These are phyloP conservation scores for Austroboletus novae-zelandiae DNA, from an alignment of 1,284 basidiomycete species.

Conservation along the genomic window DNA sequence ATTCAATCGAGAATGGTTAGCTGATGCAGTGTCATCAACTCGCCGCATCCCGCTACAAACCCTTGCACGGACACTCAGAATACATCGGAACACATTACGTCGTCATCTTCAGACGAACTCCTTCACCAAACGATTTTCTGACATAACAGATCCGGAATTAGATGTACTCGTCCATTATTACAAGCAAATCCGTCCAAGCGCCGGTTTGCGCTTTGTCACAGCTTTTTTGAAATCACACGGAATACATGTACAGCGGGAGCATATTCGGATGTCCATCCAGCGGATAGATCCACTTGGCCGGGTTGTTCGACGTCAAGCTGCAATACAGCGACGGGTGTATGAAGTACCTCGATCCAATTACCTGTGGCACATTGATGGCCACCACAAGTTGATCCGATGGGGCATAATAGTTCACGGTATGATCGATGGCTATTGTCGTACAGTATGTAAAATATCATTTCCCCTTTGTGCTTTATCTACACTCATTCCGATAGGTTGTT, in stretches of 20 bases:
- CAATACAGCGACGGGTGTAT: slow-evolving; percentile 12
- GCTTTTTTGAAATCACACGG: neutral
- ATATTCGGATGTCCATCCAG: neutral
- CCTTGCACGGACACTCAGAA: too few species aligned
- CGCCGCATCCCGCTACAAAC: too few species aligned
- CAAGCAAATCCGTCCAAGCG: neutral
- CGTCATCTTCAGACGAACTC: neutral
- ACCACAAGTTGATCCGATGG: slow-evolving; percentile 50
- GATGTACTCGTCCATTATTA: slow-evolving; percentile 1
- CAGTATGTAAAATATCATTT: neutral
- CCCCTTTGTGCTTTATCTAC: too few species aligned
- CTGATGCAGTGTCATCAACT: neutral
- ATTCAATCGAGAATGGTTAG: neutral
- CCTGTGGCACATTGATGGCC: slow-evolving; percentile 47
- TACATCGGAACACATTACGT: neutral
- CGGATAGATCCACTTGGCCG: slow-evolving; percentile 17
- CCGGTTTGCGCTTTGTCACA: slow-evolving; percentile 1
- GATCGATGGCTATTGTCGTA: slow-evolving; percentile 26
- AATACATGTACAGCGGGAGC: neutral
- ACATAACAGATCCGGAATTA: too few species aligned
- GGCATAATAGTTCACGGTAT: slow-evolving; percentile 50
- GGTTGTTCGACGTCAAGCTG: slow-evolving; percentile 17
- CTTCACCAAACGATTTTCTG: neutral
- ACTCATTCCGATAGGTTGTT: neutral
- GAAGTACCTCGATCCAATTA: neutral